Conservation (phyloP, 257 asterid species). For the Solanum bukasovii region DNA sequence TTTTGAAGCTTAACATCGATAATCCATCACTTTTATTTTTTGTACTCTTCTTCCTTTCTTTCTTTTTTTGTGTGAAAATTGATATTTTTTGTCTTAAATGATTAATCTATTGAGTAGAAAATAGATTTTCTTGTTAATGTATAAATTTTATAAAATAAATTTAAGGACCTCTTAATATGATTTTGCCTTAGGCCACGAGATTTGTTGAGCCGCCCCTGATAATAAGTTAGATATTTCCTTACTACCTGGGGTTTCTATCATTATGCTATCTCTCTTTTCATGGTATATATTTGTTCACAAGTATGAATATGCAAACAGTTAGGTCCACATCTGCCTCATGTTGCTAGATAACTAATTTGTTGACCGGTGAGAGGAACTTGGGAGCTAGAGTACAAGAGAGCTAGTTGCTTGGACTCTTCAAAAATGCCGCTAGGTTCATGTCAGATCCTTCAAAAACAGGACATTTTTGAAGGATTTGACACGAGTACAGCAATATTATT, state of each 20-base stretch:
- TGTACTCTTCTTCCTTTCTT: too few relatives aligned
- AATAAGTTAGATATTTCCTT: neutral
- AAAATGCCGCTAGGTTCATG: neutral
- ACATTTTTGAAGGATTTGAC: neutral
- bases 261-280: neutral
- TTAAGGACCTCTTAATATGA: too few relatives aligned
- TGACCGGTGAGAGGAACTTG: neutral
- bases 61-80: too few relatives aligned
- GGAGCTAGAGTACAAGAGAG: neutral
- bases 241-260: neutral
- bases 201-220: too few relatives aligned
- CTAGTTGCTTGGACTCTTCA: neutral
- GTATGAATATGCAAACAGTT: neutral
- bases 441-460: neutral
- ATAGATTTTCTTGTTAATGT: too few relatives aligned
- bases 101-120: too few relatives aligned
- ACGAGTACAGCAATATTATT: neutral
- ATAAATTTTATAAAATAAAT: too few relatives aligned
- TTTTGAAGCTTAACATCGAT: too few relatives aligned
- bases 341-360: neutral
- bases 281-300: neutral
- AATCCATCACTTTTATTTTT: too few relatives aligned
- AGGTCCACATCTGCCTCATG: neutral
- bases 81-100: too few relatives aligned
- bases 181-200: too few relatives aligned